Base-by-base conservation (phyloP, 2,329 filamentous ascomycete genomes). In the Apiospora koreana region DNA sequence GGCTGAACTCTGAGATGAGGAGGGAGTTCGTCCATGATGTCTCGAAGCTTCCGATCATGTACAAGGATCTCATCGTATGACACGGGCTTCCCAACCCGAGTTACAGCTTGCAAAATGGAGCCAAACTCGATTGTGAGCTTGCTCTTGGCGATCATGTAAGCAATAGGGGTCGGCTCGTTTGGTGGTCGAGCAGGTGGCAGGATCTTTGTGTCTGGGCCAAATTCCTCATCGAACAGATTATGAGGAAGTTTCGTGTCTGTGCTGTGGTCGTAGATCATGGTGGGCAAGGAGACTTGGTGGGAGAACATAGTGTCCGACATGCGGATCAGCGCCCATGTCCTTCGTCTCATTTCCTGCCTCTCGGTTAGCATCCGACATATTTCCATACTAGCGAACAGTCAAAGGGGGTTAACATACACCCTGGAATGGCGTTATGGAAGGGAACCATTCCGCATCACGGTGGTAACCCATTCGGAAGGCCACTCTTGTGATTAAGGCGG, bases 171-270 rank as follows among this genome's bases (percentile, higher is more conserved):
- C 2, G 92, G 88, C 77, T 95, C 92, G 0, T 87, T 89, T 42
- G 84, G 84, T 0, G 93, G 91, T 70, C 92, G 84, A 0, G 92
- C 89, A 1, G 88, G 86, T 0, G 93, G 93, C 12, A 95, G 80
- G 9, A 86, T 82, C 73, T 91, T 92, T 72, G 89, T 92, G 28
- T 89, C 87, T 3, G 92, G 90, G 65, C 90, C 87, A 48, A 96
- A 91, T 74, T 95, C 93, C 72, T 95, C 92, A 74, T 96, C 93
- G 77, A 93, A 93, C 21, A 95, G 87, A 76, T 95, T 96, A 70
- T 90, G 88, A 0, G 93, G 93, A 7, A 93, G 82, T 74, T 92
- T 87, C 0, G 93, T 92, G 76, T 96, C 94, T 69, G 90, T 94
- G 77, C 94, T 91, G 65, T 92, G 86, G 16, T 92, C 87, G 72